Conservation (phyloP, 306 rosid species). For the Malus sylvestris region DNA sequence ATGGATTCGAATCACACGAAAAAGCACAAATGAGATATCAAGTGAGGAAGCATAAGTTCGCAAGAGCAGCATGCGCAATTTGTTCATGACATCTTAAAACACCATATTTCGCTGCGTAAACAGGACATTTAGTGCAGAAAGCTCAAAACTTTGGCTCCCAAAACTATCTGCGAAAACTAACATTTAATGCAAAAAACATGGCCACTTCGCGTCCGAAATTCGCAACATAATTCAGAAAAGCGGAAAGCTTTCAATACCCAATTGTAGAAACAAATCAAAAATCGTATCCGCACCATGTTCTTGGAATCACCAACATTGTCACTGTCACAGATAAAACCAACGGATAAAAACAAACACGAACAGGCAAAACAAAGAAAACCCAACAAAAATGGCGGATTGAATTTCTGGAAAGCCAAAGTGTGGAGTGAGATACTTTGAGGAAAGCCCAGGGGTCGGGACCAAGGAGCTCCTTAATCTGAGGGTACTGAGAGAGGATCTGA, state of each 20-base stretch:
- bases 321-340: conserved; percentile 15
- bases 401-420: not conserved
- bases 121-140: not conserved
- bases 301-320: conserved; percentile 4
- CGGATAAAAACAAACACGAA: not conserved
- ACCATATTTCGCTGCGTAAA: not conserved
- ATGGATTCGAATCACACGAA: not conserved
- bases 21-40: not conserved
- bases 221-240: not conserved
- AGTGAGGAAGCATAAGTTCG: not conserved
- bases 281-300: not conserved
- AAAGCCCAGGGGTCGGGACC: conserved; percentile 74
- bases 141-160: not conserved
- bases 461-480: conserved; percentile 76
- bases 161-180: not conserved
- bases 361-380: not conserved
- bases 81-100: not conserved
- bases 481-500: conserved; percentile 81
- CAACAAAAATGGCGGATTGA: not conserved
- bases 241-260: not conserved
- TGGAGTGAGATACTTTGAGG: conserved; percentile 40
- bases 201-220: not conserved
- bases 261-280: not conserved
- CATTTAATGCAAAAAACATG: not conserved
- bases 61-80: not conserved